These are phyloP conservation scores for Sordaria brevicollis DNA, from an alignment of 495 filamentous ascomycete species.

Conservation along the genomic window DNA sequence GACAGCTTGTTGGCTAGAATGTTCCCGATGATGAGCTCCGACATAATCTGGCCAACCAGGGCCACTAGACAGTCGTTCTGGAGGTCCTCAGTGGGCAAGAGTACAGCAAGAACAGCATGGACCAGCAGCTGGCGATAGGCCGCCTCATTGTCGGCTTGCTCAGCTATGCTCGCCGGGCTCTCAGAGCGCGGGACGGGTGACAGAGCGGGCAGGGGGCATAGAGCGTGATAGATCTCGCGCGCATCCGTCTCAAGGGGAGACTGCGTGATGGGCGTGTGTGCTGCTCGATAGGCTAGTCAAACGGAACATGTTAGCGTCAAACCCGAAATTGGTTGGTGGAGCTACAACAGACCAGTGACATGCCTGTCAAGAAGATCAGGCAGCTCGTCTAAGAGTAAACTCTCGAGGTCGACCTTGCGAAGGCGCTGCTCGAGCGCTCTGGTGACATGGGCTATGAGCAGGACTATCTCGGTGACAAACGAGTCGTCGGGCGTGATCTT, in stretches of 20 bases:
- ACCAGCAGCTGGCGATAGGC: slow-evolving; percentile 74
- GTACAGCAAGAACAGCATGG: slow-evolving; percentile 62
- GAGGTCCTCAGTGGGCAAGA: slow-evolving; percentile 87
- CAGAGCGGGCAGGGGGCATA: slow-evolving; percentile 70
- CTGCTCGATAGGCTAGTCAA: slow-evolving; percentile 42
- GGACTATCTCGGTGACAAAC: slow-evolving; percentile 77
- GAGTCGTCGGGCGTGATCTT: slow-evolving; percentile 83
- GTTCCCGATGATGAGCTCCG: slow-evolving; percentile 74
- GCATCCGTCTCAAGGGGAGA: slow-evolving; percentile 47
- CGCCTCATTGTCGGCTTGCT: slow-evolving; percentile 66
- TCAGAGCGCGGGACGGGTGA: slow-evolving; percentile 58
- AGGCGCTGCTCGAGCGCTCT: slow-evolving; percentile 76
- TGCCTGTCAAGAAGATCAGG: slow-evolving; percentile 74
- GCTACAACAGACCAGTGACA: slow-evolving; percentile 53
- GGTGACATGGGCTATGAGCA: slow-evolving; percentile 83
- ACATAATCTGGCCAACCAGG: slow-evolving; percentile 74
- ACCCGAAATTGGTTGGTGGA: neutral
- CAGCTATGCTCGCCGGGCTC: slow-evolving; percentile 37
- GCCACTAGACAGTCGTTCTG: slow-evolving; percentile 74
- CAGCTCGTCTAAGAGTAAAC: slow-evolving; percentile 78
- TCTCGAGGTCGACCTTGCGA: slow-evolving; percentile 69
- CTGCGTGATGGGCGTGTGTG: slow-evolving; percentile 41
- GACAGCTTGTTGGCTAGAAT: slow-evolving; percentile 64
- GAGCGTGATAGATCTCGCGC: slow-evolving; percentile 67
- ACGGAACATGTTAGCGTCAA: neutral